Percentiles rank a stretch among this genome's conserved stretches.
Evolutionary conservation across 257 asterid genomes (phyloP).

Genomic region (Solanum infundibuliforme): DNA sequence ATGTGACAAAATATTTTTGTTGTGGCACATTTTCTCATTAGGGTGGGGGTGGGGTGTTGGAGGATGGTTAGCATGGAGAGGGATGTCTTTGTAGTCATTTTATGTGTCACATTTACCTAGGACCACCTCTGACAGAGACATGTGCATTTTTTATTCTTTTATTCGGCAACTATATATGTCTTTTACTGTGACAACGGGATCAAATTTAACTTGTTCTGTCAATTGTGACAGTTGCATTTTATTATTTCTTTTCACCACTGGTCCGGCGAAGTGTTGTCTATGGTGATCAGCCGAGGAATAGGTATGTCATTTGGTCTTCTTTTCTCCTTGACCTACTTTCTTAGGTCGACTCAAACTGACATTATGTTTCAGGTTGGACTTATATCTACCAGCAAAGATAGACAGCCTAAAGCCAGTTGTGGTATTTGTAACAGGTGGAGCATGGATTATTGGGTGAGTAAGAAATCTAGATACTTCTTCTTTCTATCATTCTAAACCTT

Average conservation of each 20-base stretch:
- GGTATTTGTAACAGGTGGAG: constrained; percentile 96
- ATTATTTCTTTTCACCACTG: constrained; percentile 70
- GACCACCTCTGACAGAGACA: not conserved
- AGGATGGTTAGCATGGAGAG: not conserved
- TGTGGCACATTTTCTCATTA: not conserved
- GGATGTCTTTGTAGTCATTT: not conserved
- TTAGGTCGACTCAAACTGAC: not conserved
- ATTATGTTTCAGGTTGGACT: constrained; percentile 60
- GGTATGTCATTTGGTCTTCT: constrained; percentile 25
- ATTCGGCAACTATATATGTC: not conserved
- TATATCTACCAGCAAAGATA: constrained; percentile 57
- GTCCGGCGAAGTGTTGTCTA: constrained; percentile 76
- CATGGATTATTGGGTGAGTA: constrained; percentile 96
- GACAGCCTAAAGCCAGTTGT: constrained; percentile 76
- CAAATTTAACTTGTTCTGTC: constrained; percentile 4
- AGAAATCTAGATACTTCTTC: not conserved
- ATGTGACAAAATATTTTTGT: not conserved
- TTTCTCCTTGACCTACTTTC: not conserved
- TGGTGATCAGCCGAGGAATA: constrained; percentile 87
- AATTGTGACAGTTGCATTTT: constrained; percentile 64
- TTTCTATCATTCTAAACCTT: not conserved
- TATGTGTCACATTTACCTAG: not conserved
- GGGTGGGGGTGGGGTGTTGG: not conserved
- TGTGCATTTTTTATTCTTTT: not conserved
- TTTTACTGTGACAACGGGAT: not conserved